Percentiles rank a stretch among this genome's conserved stretches.
Conservation (phyloP, 2,329 filamentous ascomycete genomes). For the Stemphylium lycopersici region DNA sequence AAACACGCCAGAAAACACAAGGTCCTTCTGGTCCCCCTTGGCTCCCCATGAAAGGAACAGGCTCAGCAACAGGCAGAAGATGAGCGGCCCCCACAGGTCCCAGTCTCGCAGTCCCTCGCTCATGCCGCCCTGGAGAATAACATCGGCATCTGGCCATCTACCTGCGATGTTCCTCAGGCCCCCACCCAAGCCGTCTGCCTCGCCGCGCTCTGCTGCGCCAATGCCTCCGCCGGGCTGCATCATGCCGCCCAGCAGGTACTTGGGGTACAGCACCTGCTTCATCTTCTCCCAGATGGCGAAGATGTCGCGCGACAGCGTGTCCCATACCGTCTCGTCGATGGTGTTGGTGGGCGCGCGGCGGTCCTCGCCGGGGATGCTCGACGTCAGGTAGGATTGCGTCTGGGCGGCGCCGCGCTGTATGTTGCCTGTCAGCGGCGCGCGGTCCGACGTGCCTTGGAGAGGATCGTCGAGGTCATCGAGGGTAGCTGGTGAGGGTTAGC, state of each 20-base stretch:
- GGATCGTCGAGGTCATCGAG: constrained; percentile 95
- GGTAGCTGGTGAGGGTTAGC: constrained; percentile 63
- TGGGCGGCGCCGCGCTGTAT: constrained; percentile 65
- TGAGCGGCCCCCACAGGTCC: constrained; percentile 96
- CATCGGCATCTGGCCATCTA: constrained; percentile 71
- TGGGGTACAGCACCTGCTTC: constrained; percentile 94
- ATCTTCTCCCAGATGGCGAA: constrained; percentile 97
- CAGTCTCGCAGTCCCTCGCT: constrained; percentile 90
- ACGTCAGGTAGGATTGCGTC: constrained; percentile 84
- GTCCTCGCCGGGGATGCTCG: constrained; percentile 90
- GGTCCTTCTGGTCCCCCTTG: constrained; percentile 77
- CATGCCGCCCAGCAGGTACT: constrained; percentile 81
- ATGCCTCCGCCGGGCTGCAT: constrained; percentile 64
- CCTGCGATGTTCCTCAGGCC: constrained; percentile 62
- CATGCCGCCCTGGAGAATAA: constrained; percentile 73
- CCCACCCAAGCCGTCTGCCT: constrained; percentile 52
- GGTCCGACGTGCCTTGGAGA: constrained; percentile 70
- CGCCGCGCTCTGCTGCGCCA: constrained; percentile 63
- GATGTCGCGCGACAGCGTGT: constrained; percentile 90
- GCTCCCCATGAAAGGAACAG: constrained; percentile 86
- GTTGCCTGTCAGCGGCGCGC: constrained; percentile 82
- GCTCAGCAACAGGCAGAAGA: constrained; percentile 90
- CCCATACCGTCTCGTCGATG: constrained; percentile 97
- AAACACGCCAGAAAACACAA: constrained; percentile 96
- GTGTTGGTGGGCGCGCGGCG: constrained; percentile 87